Evolutionary conservation across 2,329 filamentous ascomycete species (phyloP).

Genomic region (Cytospora mali): DNA sequence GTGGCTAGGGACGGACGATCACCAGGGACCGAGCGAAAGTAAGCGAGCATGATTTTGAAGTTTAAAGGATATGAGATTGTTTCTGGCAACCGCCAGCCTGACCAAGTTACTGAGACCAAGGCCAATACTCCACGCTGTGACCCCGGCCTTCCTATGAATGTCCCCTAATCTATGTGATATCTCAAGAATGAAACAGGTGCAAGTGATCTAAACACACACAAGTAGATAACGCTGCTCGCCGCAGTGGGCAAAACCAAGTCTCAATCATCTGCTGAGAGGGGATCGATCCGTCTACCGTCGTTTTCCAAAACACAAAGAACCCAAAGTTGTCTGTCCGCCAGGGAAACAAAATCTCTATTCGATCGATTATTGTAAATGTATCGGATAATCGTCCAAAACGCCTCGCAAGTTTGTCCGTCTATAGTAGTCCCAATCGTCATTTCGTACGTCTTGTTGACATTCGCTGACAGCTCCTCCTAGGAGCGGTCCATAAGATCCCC

Average conservation of each 20-base stretch:
- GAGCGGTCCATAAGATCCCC: conserved; percentile 64
- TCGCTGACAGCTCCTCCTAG: conserved; percentile 13
- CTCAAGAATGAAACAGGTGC: not conserved
- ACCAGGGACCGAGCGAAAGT: not conserved
- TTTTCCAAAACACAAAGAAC: conserved; percentile 14
- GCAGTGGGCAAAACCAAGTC: not conserved
- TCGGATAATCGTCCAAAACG: conserved; percentile 26
- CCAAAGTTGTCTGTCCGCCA: conserved; percentile 16
- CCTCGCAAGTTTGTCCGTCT: conserved; percentile 29
- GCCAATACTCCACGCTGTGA: conserved; percentile 15
- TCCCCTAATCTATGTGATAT: conserved; percentile 21
- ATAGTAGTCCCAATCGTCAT: conserved; percentile 29
- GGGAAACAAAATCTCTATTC: conserved; percentile 22
- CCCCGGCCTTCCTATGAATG: not conserved
- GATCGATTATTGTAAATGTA: conserved; percentile 23
- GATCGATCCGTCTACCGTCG: conserved; percentile 1
- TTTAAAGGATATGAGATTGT: not conserved
- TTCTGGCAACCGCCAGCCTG: not conserved
- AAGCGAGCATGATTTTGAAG: not conserved
- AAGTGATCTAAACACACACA: not conserved
- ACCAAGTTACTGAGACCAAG: conserved; percentile 1
- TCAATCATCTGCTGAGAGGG: conserved; percentile 2
- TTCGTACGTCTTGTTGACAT: conserved; percentile 22
- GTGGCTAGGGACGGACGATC: not conserved
- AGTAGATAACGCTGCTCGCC: not conserved